phyloP scores from a whole-genome alignment of 164 flowering plant species.

The Vitis labrusca region DNA sequence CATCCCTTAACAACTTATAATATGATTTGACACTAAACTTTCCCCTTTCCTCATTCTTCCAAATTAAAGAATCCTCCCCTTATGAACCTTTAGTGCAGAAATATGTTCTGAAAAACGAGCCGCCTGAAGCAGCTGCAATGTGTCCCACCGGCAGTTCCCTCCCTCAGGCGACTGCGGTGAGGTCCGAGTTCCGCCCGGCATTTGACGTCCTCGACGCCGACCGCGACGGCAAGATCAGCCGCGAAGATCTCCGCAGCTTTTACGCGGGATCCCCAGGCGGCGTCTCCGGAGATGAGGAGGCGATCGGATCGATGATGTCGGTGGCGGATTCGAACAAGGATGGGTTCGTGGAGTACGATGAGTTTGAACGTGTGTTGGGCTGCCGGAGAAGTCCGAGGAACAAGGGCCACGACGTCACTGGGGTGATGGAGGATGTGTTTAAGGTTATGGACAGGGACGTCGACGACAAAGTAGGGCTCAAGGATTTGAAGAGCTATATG shows the following conservation, averaged over 20 bases:
- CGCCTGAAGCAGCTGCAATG: constrained; percentile 32
- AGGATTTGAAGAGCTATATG: constrained; percentile 68
- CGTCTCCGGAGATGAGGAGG: constrained; percentile 37
- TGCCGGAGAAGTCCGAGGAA: constrained; percentile 5
- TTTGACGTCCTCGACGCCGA: constrained; percentile 82
- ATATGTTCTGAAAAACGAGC: too few species aligned
- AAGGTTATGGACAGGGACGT: constrained; percentile 82
- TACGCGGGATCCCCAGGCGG: constrained; percentile 32
- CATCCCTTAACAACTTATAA: too few species aligned
- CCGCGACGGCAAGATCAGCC: constrained; percentile 82
- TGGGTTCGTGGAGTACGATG: constrained; percentile 81
- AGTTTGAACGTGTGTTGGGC: constrained; percentile 63
- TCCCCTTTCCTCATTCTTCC: too few species aligned
- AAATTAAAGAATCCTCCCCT: too few species aligned
- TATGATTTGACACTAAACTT: too few species aligned
- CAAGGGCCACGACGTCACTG: background rate
- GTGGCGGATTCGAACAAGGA: constrained; percentile 67
- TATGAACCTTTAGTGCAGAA: too few species aligned
- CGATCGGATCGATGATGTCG: constrained; percentile 72
- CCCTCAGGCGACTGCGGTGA: background rate
- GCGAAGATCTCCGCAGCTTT: constrained; percentile 65
- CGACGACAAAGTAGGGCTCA: constrained; percentile 68
- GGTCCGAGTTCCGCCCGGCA: constrained; percentile 48
- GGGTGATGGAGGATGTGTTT: constrained; percentile 57
- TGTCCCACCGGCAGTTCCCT: constrained; percentile 63